Evolutionary conservation across 768 basidiomycete species (phyloP).

Genomic region (Kwoniella botswanensis): DNA sequence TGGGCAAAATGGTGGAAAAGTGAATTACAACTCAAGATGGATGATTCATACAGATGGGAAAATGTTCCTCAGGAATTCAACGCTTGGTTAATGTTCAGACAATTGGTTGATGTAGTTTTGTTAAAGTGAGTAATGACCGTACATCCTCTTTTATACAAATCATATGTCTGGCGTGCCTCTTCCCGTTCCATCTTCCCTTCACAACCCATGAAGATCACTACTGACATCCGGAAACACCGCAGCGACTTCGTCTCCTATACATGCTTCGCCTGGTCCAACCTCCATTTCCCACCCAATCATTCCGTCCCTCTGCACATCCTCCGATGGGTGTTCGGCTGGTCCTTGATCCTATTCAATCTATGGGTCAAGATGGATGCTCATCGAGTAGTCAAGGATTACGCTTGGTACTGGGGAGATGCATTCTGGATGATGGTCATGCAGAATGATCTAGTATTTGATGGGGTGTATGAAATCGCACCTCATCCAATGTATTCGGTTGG

Average conservation of each 20-base stretch:
- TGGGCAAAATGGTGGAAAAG: slow-evolving; percentile 80
- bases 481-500: slow-evolving; percentile 81
- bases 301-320: slow-evolving; percentile 75
- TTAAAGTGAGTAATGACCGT: slow-evolving; percentile 72
- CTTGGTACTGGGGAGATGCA: slow-evolving; percentile 84
- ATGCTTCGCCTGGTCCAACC: slow-evolving; percentile 92
- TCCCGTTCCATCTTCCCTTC: background rate
- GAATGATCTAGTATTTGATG: slow-evolving; percentile 84
- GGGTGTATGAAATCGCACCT: slow-evolving; percentile 80
- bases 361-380: slow-evolving; percentile 99
- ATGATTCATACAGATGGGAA: slow-evolving; percentile 89
- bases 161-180: no score
- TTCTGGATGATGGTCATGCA: slow-evolving; percentile 58
- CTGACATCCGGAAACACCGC: slow-evolving; percentile 12
- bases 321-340: slow-evolving; percentile 85
- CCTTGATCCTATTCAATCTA: slow-evolving; percentile 89
- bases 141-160: no score
- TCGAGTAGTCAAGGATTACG: slow-evolving; percentile 95
- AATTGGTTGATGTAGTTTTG: slow-evolving; percentile 92
- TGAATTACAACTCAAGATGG: slow-evolving; percentile 91
- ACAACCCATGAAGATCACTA: background rate
- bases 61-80: slow-evolving; percentile 94
- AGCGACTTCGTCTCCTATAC: slow-evolving; percentile 95
- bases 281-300: slow-evolving; percentile 79
- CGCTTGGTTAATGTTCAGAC: slow-evolving; percentile 93